phyloP scores from a whole-genome alignment of 2,329 filamentous ascomycete species.

The Tolypocladium sp. region DNA sequence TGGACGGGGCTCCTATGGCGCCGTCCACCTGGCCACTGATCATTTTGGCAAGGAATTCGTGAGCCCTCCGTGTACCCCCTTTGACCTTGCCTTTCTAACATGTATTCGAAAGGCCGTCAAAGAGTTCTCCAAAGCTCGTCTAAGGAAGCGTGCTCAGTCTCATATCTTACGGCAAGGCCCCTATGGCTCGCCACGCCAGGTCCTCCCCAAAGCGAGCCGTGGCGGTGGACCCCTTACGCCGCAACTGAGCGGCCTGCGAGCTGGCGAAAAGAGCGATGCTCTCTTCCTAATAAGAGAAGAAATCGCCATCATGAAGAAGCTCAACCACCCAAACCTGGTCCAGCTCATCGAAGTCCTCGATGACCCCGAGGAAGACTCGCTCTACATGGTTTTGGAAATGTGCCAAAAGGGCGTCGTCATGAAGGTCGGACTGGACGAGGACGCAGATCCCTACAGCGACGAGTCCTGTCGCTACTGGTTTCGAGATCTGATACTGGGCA shows the following conservation, averaged over 20 bases:
- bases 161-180: slow-evolving; percentile 59
- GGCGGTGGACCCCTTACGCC: slow-evolving; percentile 12
- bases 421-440: slow-evolving; percentile 84
- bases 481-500: slow-evolving; percentile 84
- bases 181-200: slow-evolving; percentile 19
- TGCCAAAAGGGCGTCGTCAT: slow-evolving; percentile 97
- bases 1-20: slow-evolving; percentile 89
- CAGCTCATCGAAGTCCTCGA: slow-evolving; percentile 89
- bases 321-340: slow-evolving; percentile 91
- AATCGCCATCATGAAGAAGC: slow-evolving; percentile 98
- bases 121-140: slow-evolving; percentile 88
- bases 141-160: slow-evolving; percentile 85
- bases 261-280: slow-evolving; percentile 57
- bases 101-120: slow-evolving; percentile 70
- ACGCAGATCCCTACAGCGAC: slow-evolving; percentile 70
- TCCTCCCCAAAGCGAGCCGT: slow-evolving; percentile 10
- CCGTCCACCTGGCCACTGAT: slow-evolving; percentile 83
- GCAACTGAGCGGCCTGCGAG: slow-evolving; percentile 16
- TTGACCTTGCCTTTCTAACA: background rate
- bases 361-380: slow-evolving; percentile 86
- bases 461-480: slow-evolving; percentile 88
- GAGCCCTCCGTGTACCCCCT: slow-evolving; percentile 25
- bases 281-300: slow-evolving; percentile 88
- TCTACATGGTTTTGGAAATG: slow-evolving; percentile 99
- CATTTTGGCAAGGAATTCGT: slow-evolving; percentile 92